Percentiles rank a stretch among this genome's conserved stretches.
Evolutionary conservation across 495 filamentous ascomycete species (phyloP).

Genomic region (Xylaria curta): DNA sequence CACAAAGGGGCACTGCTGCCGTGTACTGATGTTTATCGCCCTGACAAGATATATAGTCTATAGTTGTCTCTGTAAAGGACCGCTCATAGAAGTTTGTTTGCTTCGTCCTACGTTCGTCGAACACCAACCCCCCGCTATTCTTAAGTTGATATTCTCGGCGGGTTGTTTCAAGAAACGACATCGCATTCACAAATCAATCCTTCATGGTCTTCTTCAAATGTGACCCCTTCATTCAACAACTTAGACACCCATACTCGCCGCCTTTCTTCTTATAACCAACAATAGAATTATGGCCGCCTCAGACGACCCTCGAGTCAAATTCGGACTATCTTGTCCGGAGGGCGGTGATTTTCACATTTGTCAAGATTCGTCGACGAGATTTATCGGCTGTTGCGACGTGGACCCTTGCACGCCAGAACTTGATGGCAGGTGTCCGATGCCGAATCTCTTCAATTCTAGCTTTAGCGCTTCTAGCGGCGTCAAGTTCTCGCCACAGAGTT

Average conservation of each 20-base stretch:
- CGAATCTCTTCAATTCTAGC: slow-evolving; percentile 31
- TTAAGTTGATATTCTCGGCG: not conserved
- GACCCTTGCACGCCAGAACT: slow-evolving; percentile 39
- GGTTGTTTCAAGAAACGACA: not conserved
- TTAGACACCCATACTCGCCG: not conserved
- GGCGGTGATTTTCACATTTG: slow-evolving; percentile 44
- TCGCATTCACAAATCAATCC: not conserved
- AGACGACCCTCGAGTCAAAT: slow-evolving; percentile 16
- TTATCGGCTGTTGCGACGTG: slow-evolving; percentile 45
- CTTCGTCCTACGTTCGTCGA: not conserved
- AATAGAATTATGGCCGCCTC: slow-evolving; percentile 12
- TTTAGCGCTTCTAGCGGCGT: slow-evolving; percentile 33
- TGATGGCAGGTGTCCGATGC: slow-evolving; percentile 34
- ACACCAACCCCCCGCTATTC: not conserved
- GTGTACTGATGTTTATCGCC: not conserved
- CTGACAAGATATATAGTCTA: not conserved
- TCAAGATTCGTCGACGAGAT: slow-evolving; percentile 28
- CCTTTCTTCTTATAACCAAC: not conserved
- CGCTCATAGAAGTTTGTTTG: not conserved
- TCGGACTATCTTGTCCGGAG: slow-evolving; percentile 39
- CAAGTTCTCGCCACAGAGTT: slow-evolving; percentile 34
- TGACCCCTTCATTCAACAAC: not conserved
- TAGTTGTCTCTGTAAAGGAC: not conserved
- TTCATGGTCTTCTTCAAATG: not conserved
- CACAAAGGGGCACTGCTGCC: not conserved